Evolutionary conservation across 768 basidiomycete genomes (phyloP).

Genomic region (Hortiboletus campestris): DNA sequence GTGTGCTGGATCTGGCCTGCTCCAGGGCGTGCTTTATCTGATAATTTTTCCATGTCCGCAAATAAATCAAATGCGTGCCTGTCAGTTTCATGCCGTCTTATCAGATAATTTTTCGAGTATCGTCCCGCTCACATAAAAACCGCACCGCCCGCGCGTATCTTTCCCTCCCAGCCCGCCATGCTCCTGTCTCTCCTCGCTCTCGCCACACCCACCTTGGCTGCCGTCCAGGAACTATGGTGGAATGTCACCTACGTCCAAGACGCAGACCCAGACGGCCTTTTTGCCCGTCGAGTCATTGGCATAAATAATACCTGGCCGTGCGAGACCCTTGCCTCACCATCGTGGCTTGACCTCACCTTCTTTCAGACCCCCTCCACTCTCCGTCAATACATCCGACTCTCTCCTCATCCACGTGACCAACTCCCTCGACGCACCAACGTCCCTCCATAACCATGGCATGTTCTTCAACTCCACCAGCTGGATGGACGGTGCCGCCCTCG

Average conservation of each 20-base stretch:
- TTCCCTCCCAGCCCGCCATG: too few relatives aligned
- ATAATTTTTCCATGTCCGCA: neutral
- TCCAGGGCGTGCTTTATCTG: neutral
- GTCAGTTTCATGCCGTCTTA: constrained; percentile 1
- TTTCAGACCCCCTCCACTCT: constrained; percentile 78
- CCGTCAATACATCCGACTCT: constrained; percentile 67
- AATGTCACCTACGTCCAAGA: constrained; percentile 81
- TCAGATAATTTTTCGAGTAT: constrained; percentile 3
- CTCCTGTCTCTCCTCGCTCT: constrained; percentile 16
- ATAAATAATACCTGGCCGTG: constrained; percentile 95
- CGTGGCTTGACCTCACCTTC: neutral
- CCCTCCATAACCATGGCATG: constrained; percentile 94
- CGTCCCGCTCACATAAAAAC: neutral
- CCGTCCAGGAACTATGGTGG: constrained; percentile 80
- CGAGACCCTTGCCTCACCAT: constrained; percentile 30
- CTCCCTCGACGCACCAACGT: constrained; percentile 60
- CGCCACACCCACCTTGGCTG: constrained; percentile 50
- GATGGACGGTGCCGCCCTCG: constrained; percentile 84
- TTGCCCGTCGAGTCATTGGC: constrained; percentile 73
- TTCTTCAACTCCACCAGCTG: constrained; percentile 85
- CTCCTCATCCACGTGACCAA: constrained; percentile 78
- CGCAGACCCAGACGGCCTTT: constrained; percentile 83
- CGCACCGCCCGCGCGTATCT: too few relatives aligned
- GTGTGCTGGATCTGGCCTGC: neutral
- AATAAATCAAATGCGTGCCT: neutral